Evolutionary conservation across 805 yeast species (phyloP).

Genomic region (Isabelozyma gotoi): DNA sequence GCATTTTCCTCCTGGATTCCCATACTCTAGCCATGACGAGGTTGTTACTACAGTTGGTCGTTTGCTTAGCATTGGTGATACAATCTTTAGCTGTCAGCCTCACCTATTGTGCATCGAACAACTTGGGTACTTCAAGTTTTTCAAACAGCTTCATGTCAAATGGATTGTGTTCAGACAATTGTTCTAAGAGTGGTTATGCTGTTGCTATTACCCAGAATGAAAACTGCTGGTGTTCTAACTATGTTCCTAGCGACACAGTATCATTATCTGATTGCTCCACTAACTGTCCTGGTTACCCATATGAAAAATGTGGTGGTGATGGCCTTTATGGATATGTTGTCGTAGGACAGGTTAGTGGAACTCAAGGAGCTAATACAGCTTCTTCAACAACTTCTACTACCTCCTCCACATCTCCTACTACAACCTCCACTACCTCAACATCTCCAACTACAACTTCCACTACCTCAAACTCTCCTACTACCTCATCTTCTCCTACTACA

Average conservation of each 20-base stretch:
- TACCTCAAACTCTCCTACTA: slow-evolving; percentile 3
- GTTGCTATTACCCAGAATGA: slow-evolving; percentile 54
- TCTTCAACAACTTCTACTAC: slow-evolving; percentile 4
- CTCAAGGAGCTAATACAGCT: slow-evolving; percentile 8
- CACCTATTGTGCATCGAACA: not conserved
- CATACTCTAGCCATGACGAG: too few species aligned
- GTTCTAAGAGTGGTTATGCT: slow-evolving; percentile 42
- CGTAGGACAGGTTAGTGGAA: slow-evolving; percentile 19
- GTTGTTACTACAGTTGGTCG: slow-evolving; percentile 1
- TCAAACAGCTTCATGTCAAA: slow-evolving; percentile 38
- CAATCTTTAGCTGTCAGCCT: not conserved
- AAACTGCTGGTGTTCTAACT: slow-evolving; percentile 63
- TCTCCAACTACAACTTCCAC: slow-evolving; percentile 8
- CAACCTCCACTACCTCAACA: slow-evolving; percentile 3
- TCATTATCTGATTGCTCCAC: slow-evolving; percentile 30
- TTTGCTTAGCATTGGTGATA: slow-evolving; percentile 1
- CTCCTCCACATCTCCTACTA: slow-evolving; percentile 1
- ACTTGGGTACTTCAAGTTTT: not conserved
- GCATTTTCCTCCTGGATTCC: too few species aligned
- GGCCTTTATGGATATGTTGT: slow-evolving; percentile 57
- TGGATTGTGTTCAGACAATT: slow-evolving; percentile 52
- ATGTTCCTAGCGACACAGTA: slow-evolving; percentile 44
- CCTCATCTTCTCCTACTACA: slow-evolving; percentile 7
- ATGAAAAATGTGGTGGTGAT: slow-evolving; percentile 41
- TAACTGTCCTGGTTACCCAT: slow-evolving; percentile 46